A percentile compares a stretch with the other conserved stretches of the same genome.
Conservation (phyloP, 805 yeast species). For the Candida golubevii region DNA sequence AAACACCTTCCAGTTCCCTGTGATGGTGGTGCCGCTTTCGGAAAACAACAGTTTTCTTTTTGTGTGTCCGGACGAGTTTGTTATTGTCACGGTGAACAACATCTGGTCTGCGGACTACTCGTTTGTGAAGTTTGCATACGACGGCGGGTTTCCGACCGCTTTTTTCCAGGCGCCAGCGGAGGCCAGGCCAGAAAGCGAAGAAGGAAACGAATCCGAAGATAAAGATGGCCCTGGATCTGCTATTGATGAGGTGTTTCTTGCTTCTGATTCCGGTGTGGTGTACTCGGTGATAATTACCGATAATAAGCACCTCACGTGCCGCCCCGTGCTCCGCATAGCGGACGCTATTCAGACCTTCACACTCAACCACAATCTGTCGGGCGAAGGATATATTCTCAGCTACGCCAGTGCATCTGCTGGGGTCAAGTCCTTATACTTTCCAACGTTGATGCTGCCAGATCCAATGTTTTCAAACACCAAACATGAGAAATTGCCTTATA, state of each 20-base stretch:
- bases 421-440: slow-evolving; percentile 32
- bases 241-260: slow-evolving; percentile 27
- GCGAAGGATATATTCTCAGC: slow-evolving; percentile 21
- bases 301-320: slow-evolving; percentile 12
- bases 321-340: slow-evolving; percentile 33
- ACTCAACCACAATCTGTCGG: neutral
- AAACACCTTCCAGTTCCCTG: slow-evolving; percentile 39
- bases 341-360: slow-evolving; percentile 32
- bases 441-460: neutral
- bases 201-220: neutral
- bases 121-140: slow-evolving; percentile 21
- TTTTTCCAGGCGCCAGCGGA: slow-evolving; percentile 25
- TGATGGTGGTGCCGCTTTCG: slow-evolving; percentile 38
- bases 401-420: slow-evolving; percentile 42
- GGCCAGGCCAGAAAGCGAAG: neutral
- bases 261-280: slow-evolving; percentile 33
- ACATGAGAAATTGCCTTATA: slow-evolving; percentile 16
- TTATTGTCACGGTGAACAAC: slow-evolving; percentile 39
- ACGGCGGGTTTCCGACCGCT: slow-evolving; percentile 39
- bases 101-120: slow-evolving; percentile 45
- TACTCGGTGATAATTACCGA: slow-evolving; percentile 26
- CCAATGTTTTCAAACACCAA: neutral
- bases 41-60: slow-evolving; percentile 36
- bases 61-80: slow-evolving; percentile 30
- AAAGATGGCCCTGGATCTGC: neutral